Evolutionary conservation across 257 asterid species (phyloP).

Genomic region (Fraxinus pennsylvanica): DNA sequence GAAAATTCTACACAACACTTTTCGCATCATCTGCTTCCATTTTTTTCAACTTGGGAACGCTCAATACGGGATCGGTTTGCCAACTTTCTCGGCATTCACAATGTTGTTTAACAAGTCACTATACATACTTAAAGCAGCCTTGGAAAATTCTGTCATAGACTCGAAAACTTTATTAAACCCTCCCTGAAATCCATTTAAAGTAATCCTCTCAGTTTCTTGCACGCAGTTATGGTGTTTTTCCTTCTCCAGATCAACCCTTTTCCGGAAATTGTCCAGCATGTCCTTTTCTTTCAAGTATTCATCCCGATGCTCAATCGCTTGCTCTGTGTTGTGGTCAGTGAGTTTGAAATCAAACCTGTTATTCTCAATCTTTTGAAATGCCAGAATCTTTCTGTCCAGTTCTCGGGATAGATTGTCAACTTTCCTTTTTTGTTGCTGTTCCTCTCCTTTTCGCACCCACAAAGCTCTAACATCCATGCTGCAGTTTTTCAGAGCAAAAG

Average conservation of each 20-base stretch:
- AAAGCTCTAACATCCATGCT: conserved; percentile 73
- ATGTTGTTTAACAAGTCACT: conserved; percentile 42
- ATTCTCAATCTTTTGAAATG: conserved; percentile 64
- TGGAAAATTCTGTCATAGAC: conserved; percentile 70
- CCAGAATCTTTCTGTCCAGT: conserved; percentile 52
- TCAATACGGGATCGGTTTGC: conserved; percentile 41
- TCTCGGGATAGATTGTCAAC: conserved; percentile 78
- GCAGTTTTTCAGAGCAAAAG: conserved; percentile 62
- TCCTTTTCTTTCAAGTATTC: conserved; percentile 55
- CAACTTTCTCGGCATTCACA: conserved; percentile 39
- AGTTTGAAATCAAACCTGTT: conserved; percentile 49
- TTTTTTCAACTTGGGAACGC: conserved; percentile 43
- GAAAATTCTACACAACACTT: conserved; percentile 22
- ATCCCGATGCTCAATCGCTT: conserved; percentile 40
- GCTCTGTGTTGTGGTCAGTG: conserved; percentile 40
- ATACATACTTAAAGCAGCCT: conserved; percentile 62
- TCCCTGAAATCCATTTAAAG: conserved; percentile 72
- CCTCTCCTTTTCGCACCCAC: conserved; percentile 89
- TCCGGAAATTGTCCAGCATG: conserved; percentile 49
- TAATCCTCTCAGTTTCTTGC: conserved; percentile 73
- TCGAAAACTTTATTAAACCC: conserved; percentile 81
- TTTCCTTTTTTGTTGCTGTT: conserved; percentile 74
- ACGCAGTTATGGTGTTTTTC: conserved; percentile 65
- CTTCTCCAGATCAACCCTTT: conserved; percentile 68
- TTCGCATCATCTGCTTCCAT: conserved; percentile 46